These are phyloP conservation scores for Xerocomus brunneocitrinus DNA, from an alignment of 768 basidiomycete genomes.

Conservation along the genomic window DNA sequence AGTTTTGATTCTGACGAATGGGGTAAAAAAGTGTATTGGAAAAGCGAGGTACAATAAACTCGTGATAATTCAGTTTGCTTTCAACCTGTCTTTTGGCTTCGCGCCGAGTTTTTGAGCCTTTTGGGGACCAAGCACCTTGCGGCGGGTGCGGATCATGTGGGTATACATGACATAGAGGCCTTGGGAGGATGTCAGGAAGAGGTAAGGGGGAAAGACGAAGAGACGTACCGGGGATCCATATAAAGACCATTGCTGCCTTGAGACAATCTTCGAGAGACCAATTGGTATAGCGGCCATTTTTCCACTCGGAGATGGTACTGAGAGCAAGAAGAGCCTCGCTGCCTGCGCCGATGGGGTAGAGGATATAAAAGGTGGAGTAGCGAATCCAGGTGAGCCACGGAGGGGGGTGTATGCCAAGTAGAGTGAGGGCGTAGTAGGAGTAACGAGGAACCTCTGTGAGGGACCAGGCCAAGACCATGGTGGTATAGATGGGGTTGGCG, in stretches of 20 bases:
- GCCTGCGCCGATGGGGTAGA: constrained; percentile 91
- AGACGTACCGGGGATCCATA: constrained; percentile 86
- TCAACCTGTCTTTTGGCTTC: constrained; percentile 31
- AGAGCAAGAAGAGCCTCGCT: constrained; percentile 86
- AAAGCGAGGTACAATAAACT: neutral
- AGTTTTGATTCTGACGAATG: constrained; percentile 6
- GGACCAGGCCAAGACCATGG: constrained; percentile 93
- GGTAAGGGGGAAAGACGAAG: neutral
- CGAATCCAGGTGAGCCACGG: constrained; percentile 68
- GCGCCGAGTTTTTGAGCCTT: constrained; percentile 31
- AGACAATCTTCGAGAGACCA: constrained; percentile 58
- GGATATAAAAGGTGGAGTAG: constrained; percentile 88
- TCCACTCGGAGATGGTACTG: constrained; percentile 62
- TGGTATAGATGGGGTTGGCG: constrained; percentile 73
- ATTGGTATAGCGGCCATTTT: constrained; percentile 32
- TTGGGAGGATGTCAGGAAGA: constrained; percentile 11
- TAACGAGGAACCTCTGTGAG: constrained; percentile 90
- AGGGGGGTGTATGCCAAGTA: constrained; percentile 50
- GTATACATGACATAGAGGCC: constrained; percentile 53
- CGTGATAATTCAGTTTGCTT: constrained; percentile 13
- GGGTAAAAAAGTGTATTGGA: constrained; percentile 20
- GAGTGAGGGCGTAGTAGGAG: constrained; percentile 70
- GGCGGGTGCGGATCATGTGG: constrained; percentile 56
- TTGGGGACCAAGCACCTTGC: constrained; percentile 45
- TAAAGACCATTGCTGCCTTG: constrained; percentile 57